Base-by-base conservation (phyloP, 2,329 filamentous ascomycete species). In the Botrytis cinerea region DNA sequence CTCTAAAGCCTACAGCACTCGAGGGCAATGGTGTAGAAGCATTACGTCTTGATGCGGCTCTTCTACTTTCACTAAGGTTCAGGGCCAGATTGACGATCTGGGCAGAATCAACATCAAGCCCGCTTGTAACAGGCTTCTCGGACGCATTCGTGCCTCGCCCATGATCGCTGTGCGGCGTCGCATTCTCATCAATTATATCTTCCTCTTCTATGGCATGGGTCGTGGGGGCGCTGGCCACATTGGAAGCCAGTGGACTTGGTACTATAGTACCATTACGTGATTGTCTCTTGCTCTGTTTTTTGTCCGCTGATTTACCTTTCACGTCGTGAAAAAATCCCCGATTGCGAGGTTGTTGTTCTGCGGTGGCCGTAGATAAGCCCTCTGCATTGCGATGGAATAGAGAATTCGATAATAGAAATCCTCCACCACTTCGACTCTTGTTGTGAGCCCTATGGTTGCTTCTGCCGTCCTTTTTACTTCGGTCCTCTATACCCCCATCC, bases 31-130 rank as follows among this genome's bases (percentile, higher is more conserved):
- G 87, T 7, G 85, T 78, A 35, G 79, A 81, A 54, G 82, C 87
- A 81, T 81, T 90, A 82, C 84, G 87, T 82, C 85, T 88, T 81
- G 84, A 89, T 75, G 85, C 92, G 83, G 86, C 87, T 80, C 89
- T 89, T 76, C 90, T 89, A 79, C 91, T 93, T 82, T 98, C 94
- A 84, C 93, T 97, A 68, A 98, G 83, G 76, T 92, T 96, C 78
- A 98, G 83, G 1, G 95, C 95, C 88, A 98, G 93, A 79, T 94
- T 94, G 60, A 98, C 94, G 76, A 98, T 97, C 82, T 97, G 93
- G 6, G 92, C 89, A 12, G 95, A 92, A 79, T 98, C 95, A 74
- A 92, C 87, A 78, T 94, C 90, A 32, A 92, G 81, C 8, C 82
- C 78, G 22, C 80, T 76, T 32, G 71, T 38, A 35, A 68, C 70